phyloP scores from a whole-genome alignment of 2,329 filamentous ascomycete genomes.

The Colletotrichum nymphaeae region DNA sequence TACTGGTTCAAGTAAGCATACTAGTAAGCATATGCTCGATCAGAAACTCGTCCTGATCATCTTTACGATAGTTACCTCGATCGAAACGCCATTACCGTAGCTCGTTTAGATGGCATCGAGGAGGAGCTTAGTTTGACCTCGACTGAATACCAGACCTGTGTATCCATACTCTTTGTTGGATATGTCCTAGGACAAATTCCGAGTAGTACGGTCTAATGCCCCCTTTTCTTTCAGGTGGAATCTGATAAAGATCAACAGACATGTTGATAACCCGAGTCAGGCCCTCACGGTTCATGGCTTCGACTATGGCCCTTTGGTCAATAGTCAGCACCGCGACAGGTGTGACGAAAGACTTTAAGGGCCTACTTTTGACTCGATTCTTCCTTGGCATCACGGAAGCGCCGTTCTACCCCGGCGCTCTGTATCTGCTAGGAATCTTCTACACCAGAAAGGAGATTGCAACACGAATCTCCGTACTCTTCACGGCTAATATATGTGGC shows the following conservation, averaged over 20 bases:
- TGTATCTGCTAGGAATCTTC: slow-evolving; percentile 44
- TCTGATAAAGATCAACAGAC: neutral
- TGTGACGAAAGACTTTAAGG: neutral
- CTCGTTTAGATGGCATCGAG: neutral
- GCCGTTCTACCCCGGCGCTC: slow-evolving; percentile 37
- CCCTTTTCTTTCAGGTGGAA: neutral
- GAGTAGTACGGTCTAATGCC: neutral
- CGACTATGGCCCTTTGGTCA: neutral
- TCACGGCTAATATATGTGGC: slow-evolving; percentile 43
- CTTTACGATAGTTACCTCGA: neutral
- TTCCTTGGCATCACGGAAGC: slow-evolving; percentile 49
- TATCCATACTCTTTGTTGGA: neutral
- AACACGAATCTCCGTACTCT: slow-evolving; percentile 49
- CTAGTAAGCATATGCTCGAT: neutral
- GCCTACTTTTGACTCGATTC: slow-evolving; percentile 47
- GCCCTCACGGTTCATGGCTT: neutral
- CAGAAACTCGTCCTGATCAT: neutral
- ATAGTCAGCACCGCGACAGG: neutral
- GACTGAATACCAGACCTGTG: neutral
- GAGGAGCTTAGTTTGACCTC: neutral
- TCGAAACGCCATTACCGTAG: neutral
- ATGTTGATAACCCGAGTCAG: neutral
- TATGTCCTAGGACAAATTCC: neutral
- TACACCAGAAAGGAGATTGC: slow-evolving; percentile 53
- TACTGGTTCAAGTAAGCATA: neutral